Evolutionary conservation across 176 grass and related monocot species (phyloP).

Genomic region (Bothriochloa decipiens): DNA sequence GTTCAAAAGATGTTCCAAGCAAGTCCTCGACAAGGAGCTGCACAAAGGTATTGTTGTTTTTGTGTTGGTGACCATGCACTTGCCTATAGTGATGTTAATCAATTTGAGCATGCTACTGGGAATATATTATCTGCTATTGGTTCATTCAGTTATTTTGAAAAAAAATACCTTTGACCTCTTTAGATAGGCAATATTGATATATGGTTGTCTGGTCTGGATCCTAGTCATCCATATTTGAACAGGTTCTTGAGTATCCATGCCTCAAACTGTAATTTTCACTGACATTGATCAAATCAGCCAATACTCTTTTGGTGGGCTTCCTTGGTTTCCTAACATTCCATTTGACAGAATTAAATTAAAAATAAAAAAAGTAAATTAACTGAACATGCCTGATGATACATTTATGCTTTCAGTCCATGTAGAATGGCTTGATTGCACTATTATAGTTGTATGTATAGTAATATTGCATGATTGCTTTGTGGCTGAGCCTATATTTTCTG

Average conservation of each 20-base stretch:
- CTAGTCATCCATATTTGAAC: neutral
- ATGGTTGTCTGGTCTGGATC: neutral
- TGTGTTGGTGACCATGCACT: neutral
- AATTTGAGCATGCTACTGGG: neutral
- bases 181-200: neutral
- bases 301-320: neutral
- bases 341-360: neutral
- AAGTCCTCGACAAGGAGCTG: conserved; percentile 82
- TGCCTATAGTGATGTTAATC: neutral
- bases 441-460: neutral
- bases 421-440: neutral
- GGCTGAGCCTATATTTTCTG: neutral
- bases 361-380: neutral
- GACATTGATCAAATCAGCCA: neutral
- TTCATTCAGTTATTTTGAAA: neutral
- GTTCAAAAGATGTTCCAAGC: conserved; percentile 64
- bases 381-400: neutral
- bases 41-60: conserved; percentile 65
- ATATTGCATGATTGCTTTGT: neutral
- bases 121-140: neutral
- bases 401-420: neutral
- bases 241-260: neutral
- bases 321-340: neutral
- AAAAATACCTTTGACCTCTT: neutral
- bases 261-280: neutral